Evolutionary conservation across 2,329 filamentous ascomycete species (phyloP).

Genomic region (Ramichloridium luteum): DNA sequence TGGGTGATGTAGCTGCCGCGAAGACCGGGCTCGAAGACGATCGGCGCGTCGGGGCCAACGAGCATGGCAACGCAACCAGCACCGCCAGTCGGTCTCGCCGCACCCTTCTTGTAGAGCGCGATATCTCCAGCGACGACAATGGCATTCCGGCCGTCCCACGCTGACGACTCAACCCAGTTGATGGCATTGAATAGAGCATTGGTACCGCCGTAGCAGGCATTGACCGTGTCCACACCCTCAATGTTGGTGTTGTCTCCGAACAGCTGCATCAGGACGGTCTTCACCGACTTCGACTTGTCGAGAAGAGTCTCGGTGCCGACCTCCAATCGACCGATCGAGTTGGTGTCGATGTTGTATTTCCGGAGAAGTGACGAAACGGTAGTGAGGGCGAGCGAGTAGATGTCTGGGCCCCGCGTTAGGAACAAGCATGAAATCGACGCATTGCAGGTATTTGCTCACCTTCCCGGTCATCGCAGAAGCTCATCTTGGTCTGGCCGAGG

Average conservation of each 20-base stretch:
- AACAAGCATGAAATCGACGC: no score
- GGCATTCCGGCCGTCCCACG: slow-evolving; percentile 41
- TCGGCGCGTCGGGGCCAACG: slow-evolving; percentile 38
- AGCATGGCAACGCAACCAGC: slow-evolving; percentile 44
- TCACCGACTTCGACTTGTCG: slow-evolving; percentile 45
- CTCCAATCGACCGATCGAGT: slow-evolving; percentile 39
- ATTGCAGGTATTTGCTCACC: no score
- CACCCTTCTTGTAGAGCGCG: slow-evolving; percentile 43
- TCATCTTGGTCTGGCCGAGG: slow-evolving; percentile 44
- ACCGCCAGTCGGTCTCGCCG: slow-evolving; percentile 40
- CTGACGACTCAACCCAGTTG: slow-evolving; percentile 43
- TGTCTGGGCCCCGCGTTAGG: slow-evolving; percentile 30
- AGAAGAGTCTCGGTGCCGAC: slow-evolving; percentile 43
- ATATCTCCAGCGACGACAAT: slow-evolving; percentile 43
- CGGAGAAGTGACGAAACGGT: slow-evolving; percentile 39
- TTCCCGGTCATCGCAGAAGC: slow-evolving; percentile 44
- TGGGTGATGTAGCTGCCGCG: slow-evolving; percentile 41
- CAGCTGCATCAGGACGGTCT: slow-evolving; percentile 42
- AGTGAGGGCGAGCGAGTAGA: slow-evolving; percentile 42
- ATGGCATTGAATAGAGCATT: slow-evolving; percentile 43
- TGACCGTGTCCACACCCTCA: slow-evolving; percentile 42
- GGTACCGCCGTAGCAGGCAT: slow-evolving; percentile 44
- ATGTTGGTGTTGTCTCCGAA: slow-evolving; percentile 43
- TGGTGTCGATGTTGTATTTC: slow-evolving; percentile 41
- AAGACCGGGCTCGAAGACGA: slow-evolving; percentile 38